Percentiles rank a stretch among this genome's conserved stretches.
phyloP scores from a whole-genome alignment of 441 rosid genomes.

The Capsella rubella region DNA sequence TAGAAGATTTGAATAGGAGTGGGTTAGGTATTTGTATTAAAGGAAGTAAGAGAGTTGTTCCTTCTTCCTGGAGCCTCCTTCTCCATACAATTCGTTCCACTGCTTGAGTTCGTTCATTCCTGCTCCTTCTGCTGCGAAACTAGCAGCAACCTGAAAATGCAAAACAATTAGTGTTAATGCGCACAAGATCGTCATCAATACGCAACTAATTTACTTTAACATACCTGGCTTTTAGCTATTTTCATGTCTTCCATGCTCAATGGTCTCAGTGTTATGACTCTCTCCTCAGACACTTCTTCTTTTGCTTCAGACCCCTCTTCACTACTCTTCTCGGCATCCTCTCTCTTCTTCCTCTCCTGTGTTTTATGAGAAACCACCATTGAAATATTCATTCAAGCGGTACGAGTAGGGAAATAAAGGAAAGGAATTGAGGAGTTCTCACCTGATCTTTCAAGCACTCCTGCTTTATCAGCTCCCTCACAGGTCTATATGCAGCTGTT shows the following conservation, averaged over 20 bases:
- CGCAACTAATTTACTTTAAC: background rate
- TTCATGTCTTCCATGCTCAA: conserved; percentile 92
- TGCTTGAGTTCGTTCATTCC: conserved; percentile 88
- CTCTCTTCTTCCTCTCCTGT: conserved; percentile 57
- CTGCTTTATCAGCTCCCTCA: conserved; percentile 84
- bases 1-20: conserved; percentile 8
- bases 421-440: conserved; percentile 7
- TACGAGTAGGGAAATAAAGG: background rate
- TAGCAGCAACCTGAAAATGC: conserved; percentile 80
- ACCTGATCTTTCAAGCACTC: conserved; percentile 84
- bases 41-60: conserved; percentile 93
- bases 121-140: conserved; percentile 87
- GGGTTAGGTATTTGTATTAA: conserved; percentile 35
- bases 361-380: conserved; percentile 17
- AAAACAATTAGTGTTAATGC: background rate
- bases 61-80: conserved; percentile 98
- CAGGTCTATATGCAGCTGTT: conserved; percentile 96
- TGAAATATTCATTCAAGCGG: conserved; percentile 7
- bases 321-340: conserved; percentile 58
- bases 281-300: conserved; percentile 65
- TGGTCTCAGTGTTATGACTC: conserved; percentile 65
- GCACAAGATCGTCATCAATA: conserved; percentile 22
- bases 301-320: conserved; percentile 57
- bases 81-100: conserved; percentile 94
- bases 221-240: conserved; percentile 93